phyloP scores from a whole-genome alignment of 1,284 basidiomycete species.

The Sphagnurus paluster region DNA sequence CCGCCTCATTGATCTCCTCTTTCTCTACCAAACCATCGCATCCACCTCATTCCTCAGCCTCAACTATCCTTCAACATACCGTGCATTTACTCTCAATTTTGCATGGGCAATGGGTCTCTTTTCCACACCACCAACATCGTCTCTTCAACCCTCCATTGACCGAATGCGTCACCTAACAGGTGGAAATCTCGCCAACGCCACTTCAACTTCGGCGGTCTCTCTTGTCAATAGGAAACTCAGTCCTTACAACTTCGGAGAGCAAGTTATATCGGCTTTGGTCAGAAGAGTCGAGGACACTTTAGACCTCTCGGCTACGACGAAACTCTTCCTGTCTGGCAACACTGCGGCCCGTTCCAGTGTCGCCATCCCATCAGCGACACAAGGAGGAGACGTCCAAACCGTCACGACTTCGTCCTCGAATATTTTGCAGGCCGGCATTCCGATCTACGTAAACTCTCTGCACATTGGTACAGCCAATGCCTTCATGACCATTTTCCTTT shows the following conservation, averaged over 20 bases:
- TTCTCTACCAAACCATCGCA: constrained; percentile 82
- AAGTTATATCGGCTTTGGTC: neutral
- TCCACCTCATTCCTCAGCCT: constrained; percentile 77
- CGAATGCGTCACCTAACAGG: constrained; percentile 82
- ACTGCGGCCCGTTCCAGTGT: constrained; percentile 9
- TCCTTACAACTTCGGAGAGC: constrained; percentile 61
- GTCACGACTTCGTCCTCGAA: constrained; percentile 67
- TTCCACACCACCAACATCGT: constrained; percentile 48
- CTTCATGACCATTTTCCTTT: constrained; percentile 82
- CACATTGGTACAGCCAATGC: constrained; percentile 80
- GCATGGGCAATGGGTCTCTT: constrained; percentile 90
- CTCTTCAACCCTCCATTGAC: constrained; percentile 80
- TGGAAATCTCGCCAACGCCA: constrained; percentile 64
- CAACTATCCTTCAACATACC: constrained; percentile 85
- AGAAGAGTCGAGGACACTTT: constrained; percentile 4
- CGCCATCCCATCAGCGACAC: constrained; percentile 7
- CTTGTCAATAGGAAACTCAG: constrained; percentile 79
- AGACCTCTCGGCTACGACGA: constrained; percentile 2
- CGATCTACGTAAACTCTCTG: constrained; percentile 76
- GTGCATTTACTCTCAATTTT: constrained; percentile 83
- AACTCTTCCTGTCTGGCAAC: neutral
- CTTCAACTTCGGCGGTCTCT: constrained; percentile 58
- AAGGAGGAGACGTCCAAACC: constrained; percentile 54
- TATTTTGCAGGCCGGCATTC: constrained; percentile 75
- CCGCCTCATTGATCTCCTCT: constrained; percentile 80